Evolutionary conservation across 495 filamentous ascomycete genomes (phyloP), one percentile per base, ranked within the genome.

Genomic region (Aspergillus ellipticus): DNA sequence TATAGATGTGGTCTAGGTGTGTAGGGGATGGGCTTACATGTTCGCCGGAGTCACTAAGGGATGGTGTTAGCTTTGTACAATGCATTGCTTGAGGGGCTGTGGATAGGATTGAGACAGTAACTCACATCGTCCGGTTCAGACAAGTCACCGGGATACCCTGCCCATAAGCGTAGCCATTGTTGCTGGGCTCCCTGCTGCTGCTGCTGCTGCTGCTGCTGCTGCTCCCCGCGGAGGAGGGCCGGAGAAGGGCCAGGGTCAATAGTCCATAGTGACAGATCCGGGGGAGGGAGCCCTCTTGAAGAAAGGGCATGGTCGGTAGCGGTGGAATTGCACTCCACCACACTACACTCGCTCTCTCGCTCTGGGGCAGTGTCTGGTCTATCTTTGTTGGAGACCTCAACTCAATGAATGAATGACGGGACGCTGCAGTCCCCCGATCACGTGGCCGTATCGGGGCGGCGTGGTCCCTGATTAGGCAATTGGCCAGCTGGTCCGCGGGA

Each of bases 91-190:
- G 5, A 31, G 10, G 28, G 28, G 15, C 5, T 48, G 21, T 6
- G n/a, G 39, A 42, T 15, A 19, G 24, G 43, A 29, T 43, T 21
- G 55, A 42, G 37, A 21, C 26, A 16, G 39, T 51, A 49, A 6
- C 82, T 73, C 64, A 89, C 86, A 84, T 79, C 11, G 82, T 84
- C 55, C 86, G 67, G 64, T 88, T 86, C 60, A 89, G 63, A 71
- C 86, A 89, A 41, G 71, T 82, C 21, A 89, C 84, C 16, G 84
- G 83, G 56, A 89, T 83, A 17, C 70, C 64, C 46, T 81, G 74
- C 33, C 74, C 74, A 55, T 70, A 63, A 39, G 60, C 76, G 74
- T 77, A 79, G 62, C 74, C 74, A 64, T 60, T 78, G 81, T 62
- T 58, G 31, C 59, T 67, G 64, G 64, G 65, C 63, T n/a, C n/a